Base-by-base conservation (phyloP, 202 grass and related monocot genomes). In the Hordeum pubiflorum region DNA sequence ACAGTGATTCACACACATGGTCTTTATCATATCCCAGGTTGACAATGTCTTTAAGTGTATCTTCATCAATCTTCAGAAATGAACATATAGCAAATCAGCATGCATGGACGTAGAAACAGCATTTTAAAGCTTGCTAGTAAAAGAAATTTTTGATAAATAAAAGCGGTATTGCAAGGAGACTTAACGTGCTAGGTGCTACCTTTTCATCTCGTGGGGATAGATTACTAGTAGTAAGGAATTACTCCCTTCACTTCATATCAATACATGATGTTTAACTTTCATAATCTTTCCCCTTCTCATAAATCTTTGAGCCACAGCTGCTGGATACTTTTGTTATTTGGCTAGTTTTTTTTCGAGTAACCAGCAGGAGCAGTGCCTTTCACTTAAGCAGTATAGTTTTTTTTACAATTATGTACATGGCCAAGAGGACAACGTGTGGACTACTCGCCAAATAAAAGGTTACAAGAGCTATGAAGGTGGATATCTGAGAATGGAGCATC, bases 41-140 rank as follows among this genome's bases (percentile, higher is more conserved):
- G 82, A 93, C 69, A 78, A 94, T 84, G 8, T 93, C 89, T 81
- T 76, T 79, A 82, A 97, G 91, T 78, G 89, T 85, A 78, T 91
- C 92, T 74, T 97, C 95, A 88, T 97, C 94, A 59, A 97, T 93
- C 95, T 97, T 89, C 43, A 84, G 87, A 89, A 63, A 78, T 67
- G 80, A 24, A 32, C 79, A 75, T 78, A 81, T 62, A 72, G 12
- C 43, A 82, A 86, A 86, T 66, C 38, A 56, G 77, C 41, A 79
- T 76, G 65, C 21, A 69, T 81, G 61, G 37, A 58, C 50, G 44
- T 54, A 13, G 77, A 58, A 80, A 64, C 32, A 7, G 48, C 58
- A 63, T 60, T 23, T 37, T 11, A 24, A 20, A 59, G 17, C 36
- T 75, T 58, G 36, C 6, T 39, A 75, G 41, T 69, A 43, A 17